Evolutionary conservation across 345 rosid species (phyloP).

Genomic region (Populus alba): DNA sequence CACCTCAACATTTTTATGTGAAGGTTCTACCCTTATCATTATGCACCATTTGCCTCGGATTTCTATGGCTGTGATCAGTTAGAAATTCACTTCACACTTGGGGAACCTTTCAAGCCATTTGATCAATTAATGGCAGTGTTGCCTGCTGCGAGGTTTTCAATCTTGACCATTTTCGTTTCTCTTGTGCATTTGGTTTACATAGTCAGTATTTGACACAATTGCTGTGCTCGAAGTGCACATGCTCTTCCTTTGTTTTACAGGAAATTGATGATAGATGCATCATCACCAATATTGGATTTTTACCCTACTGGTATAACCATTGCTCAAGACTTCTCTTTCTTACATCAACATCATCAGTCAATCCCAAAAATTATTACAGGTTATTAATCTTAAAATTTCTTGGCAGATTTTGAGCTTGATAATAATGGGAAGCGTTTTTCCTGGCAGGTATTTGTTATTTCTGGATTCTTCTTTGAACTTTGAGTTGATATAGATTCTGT

Average conservation of each 20-base stretch:
- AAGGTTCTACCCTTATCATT: constrained; percentile 42
- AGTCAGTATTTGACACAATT: background rate
- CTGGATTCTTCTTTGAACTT: background rate
- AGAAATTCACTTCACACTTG: constrained; percentile 23
- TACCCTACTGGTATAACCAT: constrained; percentile 29
- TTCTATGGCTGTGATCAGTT: constrained; percentile 18
- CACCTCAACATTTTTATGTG: background rate
- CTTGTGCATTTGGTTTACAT: background rate
- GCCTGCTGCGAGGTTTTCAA: constrained; percentile 33
- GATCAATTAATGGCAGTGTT: constrained; percentile 34
- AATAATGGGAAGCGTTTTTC: constrained; percentile 24
- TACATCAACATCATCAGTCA: background rate
- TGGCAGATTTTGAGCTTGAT: constrained; percentile 35
- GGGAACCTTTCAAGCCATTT: constrained; percentile 37
- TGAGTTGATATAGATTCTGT: background rate
- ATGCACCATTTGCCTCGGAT: constrained; percentile 45
- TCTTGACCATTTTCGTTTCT: background rate
- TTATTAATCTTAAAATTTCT: constrained; percentile 7
- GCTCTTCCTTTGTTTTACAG: constrained; percentile 32
- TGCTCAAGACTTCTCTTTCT: background rate
- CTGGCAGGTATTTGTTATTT: constrained; percentile 33
- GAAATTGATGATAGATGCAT: constrained; percentile 27
- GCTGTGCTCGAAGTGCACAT: constrained; percentile 27
- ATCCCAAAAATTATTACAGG: background rate
- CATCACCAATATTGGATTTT: constrained; percentile 30